Base-by-base conservation (phyloP, 352 stramenopile species). In the Globisporangium perplexum region DNA sequence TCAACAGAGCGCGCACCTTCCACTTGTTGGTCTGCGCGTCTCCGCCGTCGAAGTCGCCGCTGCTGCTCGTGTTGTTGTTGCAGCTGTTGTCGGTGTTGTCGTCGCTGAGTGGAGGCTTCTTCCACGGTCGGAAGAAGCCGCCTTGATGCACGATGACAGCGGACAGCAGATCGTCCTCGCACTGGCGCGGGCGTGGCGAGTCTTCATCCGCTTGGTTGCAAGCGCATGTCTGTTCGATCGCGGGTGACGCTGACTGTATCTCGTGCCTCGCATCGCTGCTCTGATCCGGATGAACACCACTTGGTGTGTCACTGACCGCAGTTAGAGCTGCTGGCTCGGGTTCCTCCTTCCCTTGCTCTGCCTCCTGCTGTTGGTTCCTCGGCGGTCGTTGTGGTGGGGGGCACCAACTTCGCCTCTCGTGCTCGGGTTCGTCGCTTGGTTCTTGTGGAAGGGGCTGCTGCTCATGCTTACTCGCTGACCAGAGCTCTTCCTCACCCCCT, bases 1-100 rank as follows among this genome's bases (percentile, higher is more conserved):
- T 83, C 20, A 80, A 58, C 14, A 90, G 60, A 12, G 79, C 79
- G 1, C 79, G 71, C n/a, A 70, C 69, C 59, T 83, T 86, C 79
- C 79, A 90, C 50, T 90, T 90, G 62, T 90, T 90, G 15, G 48
- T 45, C 2, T 59, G 53, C 20, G 55, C 22, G 15, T 55, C 49
- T 18, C 33, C 30, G 45, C 55, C 12, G 43, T 53, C 24, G 44
- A 44, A 22, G 38, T 44, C 38, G 7, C 38, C 38, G 38, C 38
- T 44, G 18, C 38, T 11, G 18, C 17, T 53, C 1, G 55, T 48
- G 22, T 57, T 60, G 20, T 43, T 43, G 17, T 54, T 46, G 24
- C 31, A 64, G 12, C 39, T 52, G 20, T 50, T 62, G 31, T 72
- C 64, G 46, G 60, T 60, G 14, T 59, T 53, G n/a, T 61, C 51